Base-by-base conservation (phyloP, 345 rosid genomes). In the Eucalyptus cloeziana region DNA sequence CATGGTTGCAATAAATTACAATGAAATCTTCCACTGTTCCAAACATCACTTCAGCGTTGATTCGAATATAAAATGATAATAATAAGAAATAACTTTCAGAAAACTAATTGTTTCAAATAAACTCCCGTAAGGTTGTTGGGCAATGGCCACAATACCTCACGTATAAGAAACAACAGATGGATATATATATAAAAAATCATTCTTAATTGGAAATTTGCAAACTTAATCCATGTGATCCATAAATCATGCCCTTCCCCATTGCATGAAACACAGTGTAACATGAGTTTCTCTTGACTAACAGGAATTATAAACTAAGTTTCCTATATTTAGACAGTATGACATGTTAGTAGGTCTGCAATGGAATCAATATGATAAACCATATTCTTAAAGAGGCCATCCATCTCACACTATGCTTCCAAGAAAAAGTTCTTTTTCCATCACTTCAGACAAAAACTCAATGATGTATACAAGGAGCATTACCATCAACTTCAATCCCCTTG, bases 401-500 rank as follows among this genome's bases (percentile, higher is more conserved):
- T 86, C 30, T 25, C 45, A 49, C 87, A 7, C 44, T 5, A 52
- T 33, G 62, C 2, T 52, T 43, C 87, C 58, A 52, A 86, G 58
- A 58, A 31, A 86, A n/a, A 25, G 12, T 58, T 51, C 15, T 86
- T 86, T 86, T 49, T 52, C 62, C 45, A 33, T 40, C 30, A 52
- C 17, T 49, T 50, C 16, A 51, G 25, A 86, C 45, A 69, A 49
- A 67, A 67, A 64, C 19, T 58, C 13, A 0, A 62, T 49, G 6
- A 43, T 12, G 81, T 0, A 89, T 62, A 22, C 2, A 49, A 30
- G 30, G 44, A 67, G 47, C 62, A 85, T 86, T 95, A 98, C 99
- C 99, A 92, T 98, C 99, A 92, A 98, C 96, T 95, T 98, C 99
- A 89, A 98, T 98, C 91, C 99, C 99, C 92, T 96, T 96, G 69